phyloP scores from a whole-genome alignment of 2,329 filamentous ascomycete species.

The Rutstroemia sp. region DNA sequence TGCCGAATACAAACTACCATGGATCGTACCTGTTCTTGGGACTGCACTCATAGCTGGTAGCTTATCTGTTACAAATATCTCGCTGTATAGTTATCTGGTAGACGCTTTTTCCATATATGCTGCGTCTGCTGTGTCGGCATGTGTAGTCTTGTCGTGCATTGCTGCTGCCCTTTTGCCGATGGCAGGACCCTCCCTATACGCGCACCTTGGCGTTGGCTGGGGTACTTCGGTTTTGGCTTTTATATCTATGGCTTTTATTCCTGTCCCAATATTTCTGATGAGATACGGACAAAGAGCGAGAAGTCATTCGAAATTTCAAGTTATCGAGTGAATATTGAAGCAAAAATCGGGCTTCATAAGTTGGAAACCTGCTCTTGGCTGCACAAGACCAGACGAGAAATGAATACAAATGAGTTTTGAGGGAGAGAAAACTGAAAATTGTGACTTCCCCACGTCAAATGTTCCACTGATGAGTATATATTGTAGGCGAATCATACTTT shows the following conservation, averaged over 20 bases:
- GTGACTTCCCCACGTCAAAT: too few species aligned
- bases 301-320: not conserved
- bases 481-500: too few species aligned
- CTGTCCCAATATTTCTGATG: slow-evolving; percentile 44
- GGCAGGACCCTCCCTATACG: slow-evolving; percentile 39
- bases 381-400: too few species aligned
- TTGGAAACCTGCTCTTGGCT: too few species aligned
- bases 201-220: slow-evolving; percentile 37
- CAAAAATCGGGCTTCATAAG: too few species aligned
- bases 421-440: too few species aligned
- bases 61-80: slow-evolving; percentile 38
- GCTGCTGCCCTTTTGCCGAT: slow-evolving; percentile 49
- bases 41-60: slow-evolving; percentile 40
- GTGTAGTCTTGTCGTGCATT: slow-evolving; percentile 18
- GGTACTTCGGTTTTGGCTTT: slow-evolving; percentile 27
- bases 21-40: slow-evolving; percentile 38
- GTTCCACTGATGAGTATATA: too few species aligned
- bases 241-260: slow-evolving; percentile 37
- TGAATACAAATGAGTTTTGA: too few species aligned
- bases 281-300: slow-evolving; percentile 35
- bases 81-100: slow-evolving; percentile 43
- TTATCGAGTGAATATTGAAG: not conserved
- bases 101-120: slow-evolving; percentile 37
- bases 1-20: slow-evolving; percentile 42
- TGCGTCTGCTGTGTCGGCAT: slow-evolving; percentile 34